Evolutionary conservation across 495 filamentous ascomycete species (phyloP).

Genomic region (Cercophora sp.): DNA sequence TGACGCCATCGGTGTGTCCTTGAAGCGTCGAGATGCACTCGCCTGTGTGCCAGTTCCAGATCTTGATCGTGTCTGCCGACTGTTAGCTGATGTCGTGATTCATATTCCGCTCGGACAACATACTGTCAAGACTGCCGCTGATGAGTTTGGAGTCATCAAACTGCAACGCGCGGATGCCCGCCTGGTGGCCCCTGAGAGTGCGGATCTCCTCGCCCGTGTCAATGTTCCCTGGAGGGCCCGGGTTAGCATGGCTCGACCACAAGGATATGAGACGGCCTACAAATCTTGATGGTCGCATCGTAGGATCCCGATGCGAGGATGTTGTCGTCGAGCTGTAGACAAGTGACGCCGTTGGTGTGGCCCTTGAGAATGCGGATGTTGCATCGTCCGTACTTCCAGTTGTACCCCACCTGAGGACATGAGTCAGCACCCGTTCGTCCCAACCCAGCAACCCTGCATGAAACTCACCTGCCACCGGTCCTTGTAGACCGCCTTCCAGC

Average conservation of each 20-base stretch:
- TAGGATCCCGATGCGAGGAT: constrained; percentile 93
- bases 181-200: constrained; percentile 75
- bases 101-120: background rate
- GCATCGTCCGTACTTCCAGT: constrained; percentile 93
- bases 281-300: constrained; percentile 90
- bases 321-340: constrained; percentile 90
- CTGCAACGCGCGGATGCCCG: constrained; percentile 81
- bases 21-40: constrained; percentile 76
- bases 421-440: constrained; percentile 1
- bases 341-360: constrained; percentile 93
- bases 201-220: constrained; percentile 80
- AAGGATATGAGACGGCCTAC: constrained; percentile 30
- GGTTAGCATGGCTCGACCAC: background rate
- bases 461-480: constrained; percentile 32
- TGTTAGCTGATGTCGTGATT: constrained; percentile 1
- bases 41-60: constrained; percentile 97
- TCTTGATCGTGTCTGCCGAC: constrained; percentile 57
- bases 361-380: constrained; percentile 76
- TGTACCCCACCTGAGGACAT: constrained; percentile 76
- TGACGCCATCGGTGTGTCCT: constrained; percentile 74
- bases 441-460: too few relatives aligned
- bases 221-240: constrained; percentile 56
- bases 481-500: constrained; percentile 73
- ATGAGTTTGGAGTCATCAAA: constrained; percentile 78
- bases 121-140: constrained; percentile 32